Base-by-base conservation (phyloP, 805 yeast genomes). In the Saturnispora diversa region DNA sequence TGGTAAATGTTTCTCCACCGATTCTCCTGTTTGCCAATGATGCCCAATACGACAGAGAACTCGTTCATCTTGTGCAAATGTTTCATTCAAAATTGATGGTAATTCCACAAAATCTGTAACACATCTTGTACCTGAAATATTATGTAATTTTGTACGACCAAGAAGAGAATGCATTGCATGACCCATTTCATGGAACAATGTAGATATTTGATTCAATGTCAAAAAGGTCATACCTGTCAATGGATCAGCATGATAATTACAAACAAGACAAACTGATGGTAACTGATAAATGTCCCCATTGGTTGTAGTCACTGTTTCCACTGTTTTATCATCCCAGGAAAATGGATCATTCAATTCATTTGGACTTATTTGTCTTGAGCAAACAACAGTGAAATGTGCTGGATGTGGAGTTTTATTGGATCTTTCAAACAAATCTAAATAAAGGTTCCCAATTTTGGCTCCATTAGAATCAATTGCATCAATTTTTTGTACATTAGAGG, bases 121-220 rank as follows among this genome's bases (percentile, higher is more conserved):
- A 58, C 97, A 90, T 44, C 98, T 70, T 0, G 98, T 92, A 3
- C 98, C 98, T 25, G 94, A 80, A 7, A 90, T 81, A 57, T 87
- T 92, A 57, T 92, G 98, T 39, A 90, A 63, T 31, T 80, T 70
- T 0, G 98, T 92, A 46, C 90, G 72, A 0, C 97, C 98, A 16
- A 92, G 64, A 95, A 92, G 90, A 3, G 97, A 85, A 59, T 92
- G 98, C 75, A 92, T 83, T 1, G 97, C 97, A 60, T 92, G 98
- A 1, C 98, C 98, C 95, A 92, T 87, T 62, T 92, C 98, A 61
- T 92, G 98, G 65, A 92, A 92, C 15, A 92, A 64, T 0, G 98
- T 92, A 52, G 90, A 95, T 16, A 90, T 87, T 53, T 92, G 97
- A 43, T 70, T 74, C 43, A 84, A 67, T 10, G 80, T 68, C 29